These are phyloP conservation scores for Gaeumannomyces sp. DNA, from an alignment of 2,329 filamentous ascomycete species.

Conservation along the genomic window DNA sequence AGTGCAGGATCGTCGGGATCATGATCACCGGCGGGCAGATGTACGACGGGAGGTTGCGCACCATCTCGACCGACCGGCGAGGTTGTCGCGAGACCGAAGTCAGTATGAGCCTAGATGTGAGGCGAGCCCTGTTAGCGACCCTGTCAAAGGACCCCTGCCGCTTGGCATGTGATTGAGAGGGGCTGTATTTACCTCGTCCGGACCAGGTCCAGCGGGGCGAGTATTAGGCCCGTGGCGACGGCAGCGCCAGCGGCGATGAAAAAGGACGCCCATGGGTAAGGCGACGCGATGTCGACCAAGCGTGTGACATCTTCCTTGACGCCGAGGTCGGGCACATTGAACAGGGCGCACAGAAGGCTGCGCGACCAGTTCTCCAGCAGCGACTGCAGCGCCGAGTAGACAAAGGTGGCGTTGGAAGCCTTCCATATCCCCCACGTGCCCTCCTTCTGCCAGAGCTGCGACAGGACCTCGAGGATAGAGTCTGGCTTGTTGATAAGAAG, in stretches of 20 bases:
- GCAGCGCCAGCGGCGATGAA: conserved; percentile 61
- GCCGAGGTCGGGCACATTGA: conserved; percentile 82
- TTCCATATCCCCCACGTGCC: conserved; percentile 94
- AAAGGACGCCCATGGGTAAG: conserved; percentile 76
- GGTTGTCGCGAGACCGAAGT: conserved; percentile 71
- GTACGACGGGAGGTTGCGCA: conserved; percentile 74
- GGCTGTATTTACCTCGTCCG: conserved; percentile 57
- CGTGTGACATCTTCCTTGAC: conserved; percentile 72
- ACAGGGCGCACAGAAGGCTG: conserved; percentile 80
- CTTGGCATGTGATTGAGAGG: not conserved
- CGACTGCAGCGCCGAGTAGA: conserved; percentile 81
- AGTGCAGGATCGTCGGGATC: conserved; percentile 80
- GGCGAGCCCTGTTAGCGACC: conserved; percentile 21
- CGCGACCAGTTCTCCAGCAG: conserved; percentile 89
- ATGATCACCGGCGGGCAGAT: conserved; percentile 64
- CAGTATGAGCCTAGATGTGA: conserved; percentile 61
- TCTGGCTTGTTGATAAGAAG: conserved; percentile 68
- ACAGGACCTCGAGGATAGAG: conserved; percentile 79
- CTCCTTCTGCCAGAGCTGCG: conserved; percentile 83
- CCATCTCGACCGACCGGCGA: conserved; percentile 69
- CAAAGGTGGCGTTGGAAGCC: conserved; percentile 82
- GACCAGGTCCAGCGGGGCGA: conserved; percentile 84
- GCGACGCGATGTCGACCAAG: conserved; percentile 63
- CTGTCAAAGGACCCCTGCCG: not conserved
- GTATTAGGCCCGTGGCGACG: conserved; percentile 68